These are phyloP conservation scores for Populus davidiana DNA, from an alignment of 345 rosid species.

Conservation along the genomic window DNA sequence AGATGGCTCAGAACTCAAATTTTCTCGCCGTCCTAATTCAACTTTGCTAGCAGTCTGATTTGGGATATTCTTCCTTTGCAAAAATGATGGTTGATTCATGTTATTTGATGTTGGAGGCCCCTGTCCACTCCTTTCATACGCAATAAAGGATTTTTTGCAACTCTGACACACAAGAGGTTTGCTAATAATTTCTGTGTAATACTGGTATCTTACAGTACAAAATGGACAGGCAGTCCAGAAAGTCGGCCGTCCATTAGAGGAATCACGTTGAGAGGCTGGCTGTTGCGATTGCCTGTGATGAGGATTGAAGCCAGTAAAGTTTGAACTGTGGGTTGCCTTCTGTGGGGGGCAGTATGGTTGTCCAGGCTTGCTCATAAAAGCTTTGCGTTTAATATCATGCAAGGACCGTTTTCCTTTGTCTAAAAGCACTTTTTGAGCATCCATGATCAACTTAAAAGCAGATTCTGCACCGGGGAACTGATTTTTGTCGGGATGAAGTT, in stretches of 20 bases:
- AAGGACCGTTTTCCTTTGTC: slow-evolving; percentile 52
- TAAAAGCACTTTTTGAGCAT: slow-evolving; percentile 80
- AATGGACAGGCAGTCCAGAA: slow-evolving; percentile 76
- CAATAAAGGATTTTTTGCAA: slow-evolving; percentile 50
- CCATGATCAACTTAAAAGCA: slow-evolving; percentile 82
- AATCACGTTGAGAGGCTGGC: slow-evolving; percentile 36
- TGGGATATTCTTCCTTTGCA: slow-evolving; percentile 42
- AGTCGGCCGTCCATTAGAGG: slow-evolving; percentile 29
- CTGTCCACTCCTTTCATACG: slow-evolving; percentile 39
- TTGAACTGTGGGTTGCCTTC: slow-evolving; percentile 23
- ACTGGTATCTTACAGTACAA: slow-evolving; percentile 52
- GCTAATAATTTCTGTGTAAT: slow-evolving; percentile 31
- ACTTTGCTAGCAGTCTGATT: slow-evolving; percentile 39
- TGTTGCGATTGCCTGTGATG: slow-evolving; percentile 37
- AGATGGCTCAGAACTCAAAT: slow-evolving; percentile 24
- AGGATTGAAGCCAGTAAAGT: slow-evolving; percentile 29
- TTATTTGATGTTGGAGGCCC: slow-evolving; percentile 28
- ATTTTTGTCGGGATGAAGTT: slow-evolving; percentile 92
- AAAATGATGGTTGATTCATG: slow-evolving; percentile 32
- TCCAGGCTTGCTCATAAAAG: slow-evolving; percentile 26
- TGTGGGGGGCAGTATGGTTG: slow-evolving; percentile 40
- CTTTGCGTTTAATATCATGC: slow-evolving; percentile 53
- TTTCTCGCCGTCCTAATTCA: slow-evolving; percentile 36
- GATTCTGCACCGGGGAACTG: slow-evolving; percentile 87
- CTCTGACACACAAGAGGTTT: slow-evolving; percentile 42